A percentile compares a stretch with the other conserved stretches of the same genome.
Evolutionary conservation across 306 rosid species (phyloP).

Genomic region (Adenanthera pavonina): DNA sequence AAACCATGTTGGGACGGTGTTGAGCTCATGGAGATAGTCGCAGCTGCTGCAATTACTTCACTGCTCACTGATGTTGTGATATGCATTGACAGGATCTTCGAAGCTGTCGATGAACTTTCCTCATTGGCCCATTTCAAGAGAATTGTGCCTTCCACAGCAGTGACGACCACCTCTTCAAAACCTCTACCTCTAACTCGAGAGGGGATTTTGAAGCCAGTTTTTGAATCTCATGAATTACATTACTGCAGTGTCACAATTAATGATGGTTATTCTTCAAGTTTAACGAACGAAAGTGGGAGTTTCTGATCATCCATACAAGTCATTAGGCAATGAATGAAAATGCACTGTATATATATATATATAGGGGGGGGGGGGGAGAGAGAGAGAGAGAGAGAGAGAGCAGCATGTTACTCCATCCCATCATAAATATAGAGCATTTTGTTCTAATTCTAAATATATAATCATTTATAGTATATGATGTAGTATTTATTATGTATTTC

Average conservation of each 20-base stretch:
- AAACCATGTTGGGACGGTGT: constrained; percentile 4
- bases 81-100: constrained; percentile 21
- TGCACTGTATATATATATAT: no score
- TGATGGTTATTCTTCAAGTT: constrained; percentile 5
- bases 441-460: no score
- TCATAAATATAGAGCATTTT: no score
- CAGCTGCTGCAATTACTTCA: constrained; percentile 25
- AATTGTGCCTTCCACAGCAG: not conserved
- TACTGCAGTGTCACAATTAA: not conserved
- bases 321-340: constrained; percentile 8
- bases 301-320: constrained; percentile 11
- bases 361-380: no score
- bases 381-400: no score
- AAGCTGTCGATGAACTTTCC: constrained; percentile 34
- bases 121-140: constrained; percentile 27
- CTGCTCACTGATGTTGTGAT: constrained; percentile 15
- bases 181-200: constrained; percentile 24
- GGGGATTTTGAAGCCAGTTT: constrained; percentile 18
- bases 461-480: no score
- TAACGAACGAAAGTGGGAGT: not conserved
- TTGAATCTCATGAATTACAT: not conserved
- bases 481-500: no score
- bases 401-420: no score
- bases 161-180: not conserved
- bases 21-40: constrained; percentile 23